Evolutionary conservation across 192 early-diverging fungal species (phyloP).

Genomic region (Linnemannia exigua): DNA sequence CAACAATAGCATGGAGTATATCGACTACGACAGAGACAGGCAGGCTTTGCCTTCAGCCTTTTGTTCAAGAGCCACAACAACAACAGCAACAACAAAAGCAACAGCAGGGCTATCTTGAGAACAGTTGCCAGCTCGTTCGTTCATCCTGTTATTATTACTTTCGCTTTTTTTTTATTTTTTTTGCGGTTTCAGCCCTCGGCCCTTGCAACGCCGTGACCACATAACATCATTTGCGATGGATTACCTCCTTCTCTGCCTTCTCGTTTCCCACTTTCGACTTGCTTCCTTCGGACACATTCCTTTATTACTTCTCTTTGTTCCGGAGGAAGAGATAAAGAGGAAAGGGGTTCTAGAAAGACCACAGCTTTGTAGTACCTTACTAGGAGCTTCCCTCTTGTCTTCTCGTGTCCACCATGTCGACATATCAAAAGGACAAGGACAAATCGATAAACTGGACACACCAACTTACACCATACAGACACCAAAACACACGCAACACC

Average conservation of each 20-base stretch:
- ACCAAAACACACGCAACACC: not conserved
- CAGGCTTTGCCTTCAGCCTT: too few species aligned
- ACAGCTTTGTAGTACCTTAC: not conserved
- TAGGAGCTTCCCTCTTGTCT: not conserved
- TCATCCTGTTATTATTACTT: not conserved
- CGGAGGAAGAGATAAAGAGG: not conserved
- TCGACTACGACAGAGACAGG: too few species aligned
- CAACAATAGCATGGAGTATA: too few species aligned
- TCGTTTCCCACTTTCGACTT: not conserved
- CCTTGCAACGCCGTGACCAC: not conserved
- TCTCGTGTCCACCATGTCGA: not conserved
- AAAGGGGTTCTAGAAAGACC: slow-evolving; percentile 1
- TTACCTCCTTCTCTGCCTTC: not conserved
- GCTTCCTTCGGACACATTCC: too few species aligned
- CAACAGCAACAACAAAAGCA: too few species aligned
- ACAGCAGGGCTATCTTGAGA: not conserved
- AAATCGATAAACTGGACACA: not conserved
- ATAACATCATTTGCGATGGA: not conserved
- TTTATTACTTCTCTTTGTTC: not conserved
- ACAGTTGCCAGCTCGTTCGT: not conserved
- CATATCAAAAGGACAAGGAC: not conserved
- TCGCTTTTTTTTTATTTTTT: not conserved
- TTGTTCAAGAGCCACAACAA: too few species aligned
- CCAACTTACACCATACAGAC: not conserved
- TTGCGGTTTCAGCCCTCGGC: slow-evolving; percentile 7